Evolutionary conservation across 768 basidiomycete genomes (phyloP), one percentile per base, ranked within the genome.

Genomic region (Collybiopsis luxurians): DNA sequence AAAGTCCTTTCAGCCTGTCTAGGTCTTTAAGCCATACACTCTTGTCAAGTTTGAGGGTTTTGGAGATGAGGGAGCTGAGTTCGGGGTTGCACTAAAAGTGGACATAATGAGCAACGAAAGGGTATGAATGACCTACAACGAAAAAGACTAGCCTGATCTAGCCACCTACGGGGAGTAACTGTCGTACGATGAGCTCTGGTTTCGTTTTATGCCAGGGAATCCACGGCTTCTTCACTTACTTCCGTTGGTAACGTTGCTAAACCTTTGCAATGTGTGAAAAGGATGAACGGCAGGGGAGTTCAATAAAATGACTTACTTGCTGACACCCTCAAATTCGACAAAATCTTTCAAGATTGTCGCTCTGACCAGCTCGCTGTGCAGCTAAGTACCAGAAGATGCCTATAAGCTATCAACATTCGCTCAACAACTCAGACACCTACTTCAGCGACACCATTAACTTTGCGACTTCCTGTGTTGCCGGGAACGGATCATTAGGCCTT

Each of bases 401-500:
- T 30, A 12, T 11, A 0, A 3, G 23, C 4, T 10, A 5, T 42
- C 60, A 27, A 49, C 67, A 10, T n/a, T n/a, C n/a, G n/a, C n/a
- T n/a, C n/a, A n/a, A n/a, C n/a, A n/a, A n/a, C n/a, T n/a, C n/a
- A n/a, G n/a, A n/a, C n/a, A n/a, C n/a, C n/a, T 61, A 87, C 85
- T 76, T 95, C 96, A 10, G 97, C 96, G 13, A 98, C 97, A 66
- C 97, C 96, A 64, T 99, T 99, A 65, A 95, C 90, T 68, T 87
- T 90, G 63, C 87, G 83, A 65, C 87, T 90, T 27, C 85, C 85
- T 85, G 57, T 49, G 60, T n/a, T n/a, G n/a, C n/a, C n/a, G 4
- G 9, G n/a, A 48, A 27, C 13, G 15, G 5, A 21, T 17, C 0
- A 9, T 15, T 13, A 42, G 13, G 38, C 26, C 36, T 19, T 36